A percentile compares a stretch with the other conserved stretches of the same genome.
Evolutionary conservation across 176 grass and related monocot species (phyloP).

Genomic region (Poa pratensis): DNA sequence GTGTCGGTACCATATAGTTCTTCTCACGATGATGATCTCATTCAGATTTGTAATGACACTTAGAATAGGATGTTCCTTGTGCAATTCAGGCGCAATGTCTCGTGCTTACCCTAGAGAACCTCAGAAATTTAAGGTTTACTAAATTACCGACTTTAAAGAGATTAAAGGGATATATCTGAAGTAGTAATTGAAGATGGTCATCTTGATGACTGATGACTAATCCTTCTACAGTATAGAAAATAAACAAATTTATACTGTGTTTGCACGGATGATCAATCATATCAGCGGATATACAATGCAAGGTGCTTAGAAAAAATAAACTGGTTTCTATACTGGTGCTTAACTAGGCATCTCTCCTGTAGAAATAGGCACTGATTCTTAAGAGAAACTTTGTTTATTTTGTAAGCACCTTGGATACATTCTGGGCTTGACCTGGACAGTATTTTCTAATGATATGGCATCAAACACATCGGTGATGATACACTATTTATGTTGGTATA

Average conservation of each 20-base stretch:
- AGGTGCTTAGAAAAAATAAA: no score
- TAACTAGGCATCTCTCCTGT: no score
- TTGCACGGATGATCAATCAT: not conserved
- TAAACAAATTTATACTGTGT: conserved; percentile 15
- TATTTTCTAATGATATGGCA: not conserved
- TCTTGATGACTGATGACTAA: not conserved
- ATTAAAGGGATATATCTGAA: conserved; percentile 17
- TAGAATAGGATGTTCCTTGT: not conserved
- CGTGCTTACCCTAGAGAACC: conserved; percentile 21
- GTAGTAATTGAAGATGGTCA: conserved; percentile 24
- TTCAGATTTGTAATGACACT: conserved; percentile 13
- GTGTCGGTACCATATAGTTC: not conserved
- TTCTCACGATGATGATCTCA: not conserved
- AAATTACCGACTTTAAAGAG: conserved; percentile 16
- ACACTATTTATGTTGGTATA: conserved; percentile 13
- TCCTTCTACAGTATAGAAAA: not conserved
- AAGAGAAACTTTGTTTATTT: no score
- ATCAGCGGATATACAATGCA: not conserved
- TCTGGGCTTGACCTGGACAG: not conserved
- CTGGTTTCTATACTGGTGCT: no score
- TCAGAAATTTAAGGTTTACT: conserved; percentile 13
- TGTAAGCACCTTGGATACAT: not conserved
- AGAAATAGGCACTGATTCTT: no score
- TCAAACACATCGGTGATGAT: not conserved
- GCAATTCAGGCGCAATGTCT: conserved; percentile 14